These are phyloP conservation scores for Trifolium fragiferum DNA, from an alignment of 306 rosid genomes.

Conservation along the genomic window DNA sequence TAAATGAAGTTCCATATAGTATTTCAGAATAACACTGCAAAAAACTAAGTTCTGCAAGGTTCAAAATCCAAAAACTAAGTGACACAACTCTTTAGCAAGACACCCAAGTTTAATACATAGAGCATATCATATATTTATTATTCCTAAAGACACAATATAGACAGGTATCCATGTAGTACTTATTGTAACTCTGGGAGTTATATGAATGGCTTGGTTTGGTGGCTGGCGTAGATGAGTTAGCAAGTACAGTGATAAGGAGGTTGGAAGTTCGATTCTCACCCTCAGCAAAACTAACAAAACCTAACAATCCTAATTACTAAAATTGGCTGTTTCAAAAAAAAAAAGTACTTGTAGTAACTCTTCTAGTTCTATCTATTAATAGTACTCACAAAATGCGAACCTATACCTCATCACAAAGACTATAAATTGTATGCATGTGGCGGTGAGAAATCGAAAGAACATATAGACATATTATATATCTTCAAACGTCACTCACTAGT, in stretches of 20 bases:
- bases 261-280: no score
- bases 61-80: neutral
- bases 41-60: slow-evolving; percentile 7
- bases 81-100: neutral
- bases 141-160: neutral
- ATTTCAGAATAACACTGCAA: slow-evolving; percentile 1
- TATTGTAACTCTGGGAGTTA: neutral
- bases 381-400: no score
- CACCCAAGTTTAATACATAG: neutral
- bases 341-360: neutral
- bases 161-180: neutral
- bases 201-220: no score
- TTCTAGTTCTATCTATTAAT: neutral
- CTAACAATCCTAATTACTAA: no score
- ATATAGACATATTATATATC: neutral
- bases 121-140: neutral
- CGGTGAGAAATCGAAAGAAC: no score
- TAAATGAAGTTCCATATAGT: slow-evolving; percentile 2
- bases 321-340: no score
- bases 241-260: no score
- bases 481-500: neutral
- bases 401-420: neutral
- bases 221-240: no score
- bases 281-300: no score
- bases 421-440: no score